Conservation (phyloP, 257 asterid genomes). For the Mentha longifolia region DNA sequence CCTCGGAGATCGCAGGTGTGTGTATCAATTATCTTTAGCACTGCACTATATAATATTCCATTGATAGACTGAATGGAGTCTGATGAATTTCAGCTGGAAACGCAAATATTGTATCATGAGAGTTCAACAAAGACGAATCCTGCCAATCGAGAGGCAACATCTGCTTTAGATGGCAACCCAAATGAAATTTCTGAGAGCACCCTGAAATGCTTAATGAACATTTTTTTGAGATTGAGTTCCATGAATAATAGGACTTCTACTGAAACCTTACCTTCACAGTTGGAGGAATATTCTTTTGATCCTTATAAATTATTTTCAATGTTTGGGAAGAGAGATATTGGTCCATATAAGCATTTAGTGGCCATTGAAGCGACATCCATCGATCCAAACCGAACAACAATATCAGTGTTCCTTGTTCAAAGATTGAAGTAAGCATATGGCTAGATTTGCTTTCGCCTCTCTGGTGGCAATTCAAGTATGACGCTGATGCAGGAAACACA, state of each 20-base stretch:
- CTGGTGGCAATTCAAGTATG: slow-evolving; percentile 3
- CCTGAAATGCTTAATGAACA: slow-evolving; percentile 69
- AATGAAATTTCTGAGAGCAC: slow-evolving; percentile 78
- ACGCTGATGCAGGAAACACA: slow-evolving; percentile 20
- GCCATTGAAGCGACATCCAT: slow-evolving; percentile 62
- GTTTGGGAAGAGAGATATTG: slow-evolving; percentile 71
- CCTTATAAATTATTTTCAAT: slow-evolving; percentile 64
- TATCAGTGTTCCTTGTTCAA: slow-evolving; percentile 68
- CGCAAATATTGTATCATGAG: slow-evolving; percentile 36
- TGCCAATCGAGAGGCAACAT: slow-evolving; percentile 37
- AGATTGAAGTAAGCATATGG: slow-evolving; percentile 57
- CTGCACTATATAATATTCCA: slow-evolving; percentile 6
- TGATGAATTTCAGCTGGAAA: slow-evolving; percentile 49
- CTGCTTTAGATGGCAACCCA: slow-evolving; percentile 47
- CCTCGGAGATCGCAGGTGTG: slow-evolving; percentile 58
- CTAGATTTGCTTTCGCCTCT: slow-evolving; percentile 3
- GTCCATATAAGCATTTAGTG: slow-evolving; percentile 71
- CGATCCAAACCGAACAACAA: slow-evolving; percentile 63
- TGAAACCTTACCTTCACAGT: slow-evolving; percentile 51
- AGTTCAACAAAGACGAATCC: slow-evolving; percentile 40
- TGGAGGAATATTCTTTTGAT: slow-evolving; percentile 48
- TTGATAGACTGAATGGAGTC: neutral
- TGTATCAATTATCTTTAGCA: slow-evolving; percentile 14
- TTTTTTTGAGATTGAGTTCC: slow-evolving; percentile 74
- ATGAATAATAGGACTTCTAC: slow-evolving; percentile 47